Conservation (phyloP, 257 asterid species). For the Thymus quinquecostatus region DNA sequence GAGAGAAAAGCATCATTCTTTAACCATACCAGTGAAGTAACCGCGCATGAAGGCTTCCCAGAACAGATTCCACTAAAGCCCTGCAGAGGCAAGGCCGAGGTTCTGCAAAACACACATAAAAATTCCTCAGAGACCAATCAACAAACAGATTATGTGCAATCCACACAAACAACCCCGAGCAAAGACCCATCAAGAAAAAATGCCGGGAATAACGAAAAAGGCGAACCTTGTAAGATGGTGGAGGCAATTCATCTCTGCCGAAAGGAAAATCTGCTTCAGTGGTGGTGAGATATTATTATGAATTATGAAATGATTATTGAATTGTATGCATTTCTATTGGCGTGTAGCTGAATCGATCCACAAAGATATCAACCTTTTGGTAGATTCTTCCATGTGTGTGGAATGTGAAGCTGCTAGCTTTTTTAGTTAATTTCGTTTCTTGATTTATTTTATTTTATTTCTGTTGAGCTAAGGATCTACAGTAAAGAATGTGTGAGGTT, state of each 20-base stretch:
- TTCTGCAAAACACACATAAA: constrained; percentile 43
- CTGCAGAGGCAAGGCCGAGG: constrained; percentile 60
- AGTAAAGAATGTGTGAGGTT: too few species aligned
- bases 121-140: constrained; percentile 1
- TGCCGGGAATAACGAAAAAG: neutral
- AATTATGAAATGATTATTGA: neutral
- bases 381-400: constrained; percentile 29
- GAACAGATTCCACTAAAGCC: constrained; percentile 41
- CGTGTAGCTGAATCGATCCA: constrained; percentile 14
- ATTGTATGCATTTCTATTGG: neutral
- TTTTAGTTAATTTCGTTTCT: neutral
- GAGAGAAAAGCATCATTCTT: neutral
- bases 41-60: constrained; percentile 40
- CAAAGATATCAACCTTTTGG: constrained; percentile 33
- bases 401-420: constrained; percentile 10
- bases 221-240: constrained; percentile 70
- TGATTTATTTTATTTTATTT: neutral
- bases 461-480: neutral
- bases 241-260: constrained; percentile 66
- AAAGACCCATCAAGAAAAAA: constrained; percentile 9
- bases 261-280: neutral
- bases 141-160: constrained; percentile 28
- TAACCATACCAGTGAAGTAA: constrained; percentile 51
- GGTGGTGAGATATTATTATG: constrained; percentile 34
- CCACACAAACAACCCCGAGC: neutral